Conservation (phyloP, 805 yeast genomes). For the Ogataea henricii region DNA sequence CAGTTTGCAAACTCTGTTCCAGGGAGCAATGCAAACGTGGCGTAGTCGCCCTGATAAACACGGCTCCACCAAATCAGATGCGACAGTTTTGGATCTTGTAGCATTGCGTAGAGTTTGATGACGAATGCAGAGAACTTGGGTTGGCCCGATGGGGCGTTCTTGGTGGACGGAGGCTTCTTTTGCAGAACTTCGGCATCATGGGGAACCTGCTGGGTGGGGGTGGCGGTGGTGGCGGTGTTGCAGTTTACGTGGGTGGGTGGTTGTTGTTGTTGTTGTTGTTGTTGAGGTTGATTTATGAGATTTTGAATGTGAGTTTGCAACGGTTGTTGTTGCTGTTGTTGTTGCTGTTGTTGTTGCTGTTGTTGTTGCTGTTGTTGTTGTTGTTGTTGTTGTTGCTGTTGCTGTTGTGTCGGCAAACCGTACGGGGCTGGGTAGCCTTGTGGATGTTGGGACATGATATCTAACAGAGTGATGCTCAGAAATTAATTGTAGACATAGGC, state of each 20-base stretch:
- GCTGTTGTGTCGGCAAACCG: slow-evolving; percentile 14
- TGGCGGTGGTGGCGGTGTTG: not conserved
- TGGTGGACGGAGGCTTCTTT: not conserved
- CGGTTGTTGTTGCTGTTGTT: not conserved
- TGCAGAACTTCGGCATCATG: not conserved
- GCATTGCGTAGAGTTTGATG: slow-evolving; percentile 63
- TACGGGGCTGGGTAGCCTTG: slow-evolving; percentile 5
- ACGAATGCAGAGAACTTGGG: slow-evolving; percentile 62
- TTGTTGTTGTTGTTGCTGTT: slow-evolving; percentile 9
- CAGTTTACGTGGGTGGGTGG: not conserved
- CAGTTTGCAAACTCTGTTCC: slow-evolving; percentile 62
- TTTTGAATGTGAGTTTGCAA: not conserved
- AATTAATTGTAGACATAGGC: not conserved
- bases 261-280: slow-evolving; percentile 1
- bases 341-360: slow-evolving; percentile 14
- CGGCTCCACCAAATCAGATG: slow-evolving; percentile 68
- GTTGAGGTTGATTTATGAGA: slow-evolving; percentile 3
- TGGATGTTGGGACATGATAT: slow-evolving; percentile 12
- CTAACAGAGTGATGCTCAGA: not conserved
- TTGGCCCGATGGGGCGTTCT: slow-evolving; percentile 3
- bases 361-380: not conserved
- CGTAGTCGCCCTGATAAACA: slow-evolving; percentile 40
- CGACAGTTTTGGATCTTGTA: slow-evolving; percentile 52
- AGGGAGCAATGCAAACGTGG: slow-evolving; percentile 66
- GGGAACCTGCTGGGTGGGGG: not conserved